A percentile compares a stretch with the other conserved stretches of the same genome.
These are phyloP conservation scores for Schizochytrium sp. DNA, from an alignment of 108 stramenopile species.

Conservation along the genomic window DNA sequence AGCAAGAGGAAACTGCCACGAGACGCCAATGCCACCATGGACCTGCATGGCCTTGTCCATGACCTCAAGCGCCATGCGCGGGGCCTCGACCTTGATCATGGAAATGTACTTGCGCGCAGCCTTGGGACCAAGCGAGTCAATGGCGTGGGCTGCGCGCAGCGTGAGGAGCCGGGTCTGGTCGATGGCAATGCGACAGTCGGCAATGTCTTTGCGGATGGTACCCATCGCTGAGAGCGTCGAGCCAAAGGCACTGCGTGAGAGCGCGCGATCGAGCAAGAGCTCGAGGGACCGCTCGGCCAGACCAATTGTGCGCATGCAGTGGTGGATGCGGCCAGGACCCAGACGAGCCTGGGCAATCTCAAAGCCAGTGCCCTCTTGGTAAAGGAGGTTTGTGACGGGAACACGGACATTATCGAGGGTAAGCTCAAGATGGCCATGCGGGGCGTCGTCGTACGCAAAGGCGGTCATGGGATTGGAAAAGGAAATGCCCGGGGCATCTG, in stretches of 20 bases:
- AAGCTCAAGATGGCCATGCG: constrained; percentile 40
- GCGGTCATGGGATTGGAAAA: constrained; percentile 72
- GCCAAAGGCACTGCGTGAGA: constrained; percentile 18
- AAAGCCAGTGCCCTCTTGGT: constrained; percentile 47
- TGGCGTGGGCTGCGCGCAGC: constrained; percentile 28
- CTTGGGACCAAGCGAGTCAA: constrained; percentile 33
- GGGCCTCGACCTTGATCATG: constrained; percentile 80
- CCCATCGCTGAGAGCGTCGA: constrained; percentile 14
- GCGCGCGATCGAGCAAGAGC: neutral
- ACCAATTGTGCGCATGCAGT: constrained; percentile 30
- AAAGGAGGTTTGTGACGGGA: constrained; percentile 24
- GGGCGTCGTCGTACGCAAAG: constrained; percentile 91
- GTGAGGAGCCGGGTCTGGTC: constrained; percentile 30
- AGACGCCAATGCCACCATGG: constrained; percentile 80
- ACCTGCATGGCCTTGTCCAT: constrained; percentile 83
- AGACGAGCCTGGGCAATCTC: constrained; percentile 41
- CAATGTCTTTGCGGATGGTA: constrained; percentile 17
- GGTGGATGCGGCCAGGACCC: constrained; percentile 29
- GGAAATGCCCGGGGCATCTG: constrained; percentile 62
- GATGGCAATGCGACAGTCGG: neutral
- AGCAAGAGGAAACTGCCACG: constrained; percentile 65
- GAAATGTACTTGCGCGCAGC: constrained; percentile 45
- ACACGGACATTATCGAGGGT: neutral
- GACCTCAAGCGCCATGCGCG: constrained; percentile 57
- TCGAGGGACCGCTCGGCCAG: constrained; percentile 21